These are phyloP conservation scores for Zygotorulaspora danielsina DNA, from an alignment of 805 yeast species.

Conservation along the genomic window DNA sequence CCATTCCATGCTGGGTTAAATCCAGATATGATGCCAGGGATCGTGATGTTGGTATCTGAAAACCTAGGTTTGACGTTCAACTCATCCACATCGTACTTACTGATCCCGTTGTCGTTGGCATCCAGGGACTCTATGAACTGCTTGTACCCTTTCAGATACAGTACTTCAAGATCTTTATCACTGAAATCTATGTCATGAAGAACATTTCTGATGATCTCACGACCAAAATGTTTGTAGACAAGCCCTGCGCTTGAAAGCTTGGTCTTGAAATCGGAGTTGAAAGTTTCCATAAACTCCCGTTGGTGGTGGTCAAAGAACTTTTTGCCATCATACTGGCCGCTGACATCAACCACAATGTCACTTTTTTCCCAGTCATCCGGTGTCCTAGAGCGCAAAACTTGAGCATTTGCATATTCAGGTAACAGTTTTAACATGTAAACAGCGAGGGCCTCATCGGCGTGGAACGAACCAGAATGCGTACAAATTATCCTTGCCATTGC, in stretches of 20 bases:
- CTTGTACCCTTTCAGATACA: constrained; percentile 74
- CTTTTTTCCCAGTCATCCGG: constrained; percentile 77
- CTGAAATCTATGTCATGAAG: constrained; percentile 31
- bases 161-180: constrained; percentile 48
- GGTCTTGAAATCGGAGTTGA: constrained; percentile 59
- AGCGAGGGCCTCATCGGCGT: constrained; percentile 95
- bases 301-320: constrained; percentile 96
- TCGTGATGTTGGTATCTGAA: constrained; percentile 64
- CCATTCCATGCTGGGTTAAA: constrained; percentile 85
- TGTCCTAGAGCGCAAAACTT: constrained; percentile 77
- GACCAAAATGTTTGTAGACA: constrained; percentile 81
- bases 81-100: constrained; percentile 49
- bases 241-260: constrained; percentile 92
- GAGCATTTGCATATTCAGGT: constrained; percentile 63
- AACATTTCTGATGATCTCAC: constrained; percentile 52
- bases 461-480: constrained; percentile 91
- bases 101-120: constrained; percentile 93
- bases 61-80: constrained; percentile 52
- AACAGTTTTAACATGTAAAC: constrained; percentile 75
- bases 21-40: constrained; percentile 72
- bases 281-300: constrained; percentile 78
- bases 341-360: constrained; percentile 92
- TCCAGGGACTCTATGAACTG: constrained; percentile 89
- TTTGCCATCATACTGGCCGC: constrained; percentile 71
- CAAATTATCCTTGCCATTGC: constrained; percentile 53